Evolutionary conservation across 768 basidiomycete species (phyloP).

Genomic region (Mrakia blollopis): DNA sequence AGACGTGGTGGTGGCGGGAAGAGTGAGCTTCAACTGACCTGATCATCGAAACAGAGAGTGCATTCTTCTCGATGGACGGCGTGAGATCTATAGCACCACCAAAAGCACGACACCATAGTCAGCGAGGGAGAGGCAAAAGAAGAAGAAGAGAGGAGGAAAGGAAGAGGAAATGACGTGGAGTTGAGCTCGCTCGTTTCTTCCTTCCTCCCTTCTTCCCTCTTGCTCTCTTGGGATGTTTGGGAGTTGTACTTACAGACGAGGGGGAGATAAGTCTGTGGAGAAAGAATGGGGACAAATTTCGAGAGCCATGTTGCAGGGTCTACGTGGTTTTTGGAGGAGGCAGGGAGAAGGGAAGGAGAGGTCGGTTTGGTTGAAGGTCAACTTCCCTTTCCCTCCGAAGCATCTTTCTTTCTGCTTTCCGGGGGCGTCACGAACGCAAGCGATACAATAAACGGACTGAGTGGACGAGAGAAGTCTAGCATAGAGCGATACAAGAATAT

Average conservation of each 20-base stretch:
- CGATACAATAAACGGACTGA: neutral
- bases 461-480: neutral
- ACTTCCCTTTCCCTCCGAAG: neutral
- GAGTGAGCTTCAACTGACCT: constrained; percentile 51
- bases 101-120: too few relatives aligned
- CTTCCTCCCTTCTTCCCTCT: neutral
- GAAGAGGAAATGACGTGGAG: neutral
- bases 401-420: neutral
- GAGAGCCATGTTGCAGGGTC: neutral
- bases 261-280: constrained; percentile 25
- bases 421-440: neutral
- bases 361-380: neutral
- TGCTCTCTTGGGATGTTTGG: neutral
- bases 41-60: constrained; percentile 93
- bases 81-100: constrained; percentile 6
- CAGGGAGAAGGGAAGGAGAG: neutral
- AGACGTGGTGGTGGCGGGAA: neutral
- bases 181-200: neutral
- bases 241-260: constrained; percentile 19
- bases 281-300: constrained; percentile 31
- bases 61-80: constrained; percentile 68
- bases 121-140: neutral
- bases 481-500: too few relatives aligned
- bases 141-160: neutral
- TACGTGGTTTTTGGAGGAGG: too few relatives aligned